Conservation (phyloP, 495 filamentous ascomycete species). For the Clavariopsis aquatica region DNA sequence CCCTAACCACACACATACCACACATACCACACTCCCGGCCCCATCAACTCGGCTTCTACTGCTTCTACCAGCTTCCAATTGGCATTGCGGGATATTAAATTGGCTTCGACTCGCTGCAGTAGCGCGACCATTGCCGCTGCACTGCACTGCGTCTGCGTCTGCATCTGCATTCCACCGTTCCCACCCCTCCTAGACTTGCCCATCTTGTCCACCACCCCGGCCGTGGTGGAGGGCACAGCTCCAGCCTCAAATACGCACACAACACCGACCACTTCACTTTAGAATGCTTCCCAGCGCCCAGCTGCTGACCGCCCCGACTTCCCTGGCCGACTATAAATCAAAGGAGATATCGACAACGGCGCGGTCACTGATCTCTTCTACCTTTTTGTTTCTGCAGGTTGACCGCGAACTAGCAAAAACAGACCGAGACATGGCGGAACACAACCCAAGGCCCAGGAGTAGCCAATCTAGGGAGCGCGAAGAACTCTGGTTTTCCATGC, state of each 20-base stretch:
- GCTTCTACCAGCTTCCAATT: background rate
- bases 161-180: conserved; percentile 20
- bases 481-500: conserved; percentile 32
- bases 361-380: conserved; percentile 21
- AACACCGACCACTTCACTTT: conserved; percentile 16
- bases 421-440: conserved; percentile 16
- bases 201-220: background rate
- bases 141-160: conserved; percentile 8
- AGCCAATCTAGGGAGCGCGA: conserved; percentile 2
- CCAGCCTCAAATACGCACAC: conserved; percentile 27
- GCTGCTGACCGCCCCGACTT: conserved; percentile 27
- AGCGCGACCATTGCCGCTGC: conserved; percentile 17
- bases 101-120: conserved; percentile 27
- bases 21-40: conserved; percentile 25
- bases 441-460: background rate
- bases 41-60: background rate
- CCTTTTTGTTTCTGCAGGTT: conserved; percentile 24
- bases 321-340: conserved; percentile 22
- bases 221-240: conserved; percentile 23
- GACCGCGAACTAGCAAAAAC: conserved; percentile 20
- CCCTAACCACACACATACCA: conserved; percentile 15
- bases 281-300: conserved; percentile 29
- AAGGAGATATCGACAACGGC: conserved; percentile 23
- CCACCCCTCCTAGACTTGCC: conserved; percentile 23
- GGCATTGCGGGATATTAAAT: conserved; percentile 24